These are phyloP conservation scores for Cercospora zeina DNA, from an alignment of 2,329 filamentous ascomycete species.

Conservation along the genomic window DNA sequence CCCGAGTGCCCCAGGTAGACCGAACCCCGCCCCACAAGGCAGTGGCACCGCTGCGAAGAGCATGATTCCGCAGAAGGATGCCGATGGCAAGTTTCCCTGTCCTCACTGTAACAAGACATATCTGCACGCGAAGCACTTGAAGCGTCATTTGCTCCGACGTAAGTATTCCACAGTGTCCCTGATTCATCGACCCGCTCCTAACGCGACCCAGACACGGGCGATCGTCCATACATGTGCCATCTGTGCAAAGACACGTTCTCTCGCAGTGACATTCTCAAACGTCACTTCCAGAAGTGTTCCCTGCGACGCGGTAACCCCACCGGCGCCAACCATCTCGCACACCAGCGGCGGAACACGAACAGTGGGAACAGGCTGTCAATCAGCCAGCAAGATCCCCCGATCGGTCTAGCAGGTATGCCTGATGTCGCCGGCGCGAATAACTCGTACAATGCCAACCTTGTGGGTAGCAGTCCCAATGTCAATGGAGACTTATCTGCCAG, in stretches of 20 bases:
- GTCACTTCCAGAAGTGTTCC: conserved; percentile 98
- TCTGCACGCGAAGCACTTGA: conserved; percentile 93
- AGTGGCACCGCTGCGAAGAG: conserved; percentile 64
- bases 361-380: conserved; percentile 44
- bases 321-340: conserved; percentile 88
- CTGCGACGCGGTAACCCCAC: conserved; percentile 94
- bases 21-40: conserved; percentile 71
- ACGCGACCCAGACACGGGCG: conserved; percentile 76
- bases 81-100: conserved; percentile 96
- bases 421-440: conserved; percentile 37
- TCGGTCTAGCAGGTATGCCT: conserved; percentile 41
- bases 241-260: conserved; percentile 98
- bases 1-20: conserved; percentile 83
- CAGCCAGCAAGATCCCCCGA: conserved; percentile 40
- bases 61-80: conserved; percentile 88
- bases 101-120: conserved; percentile 98
- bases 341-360: conserved; percentile 56
- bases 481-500: conserved; percentile 49
- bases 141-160: conserved; percentile 94
- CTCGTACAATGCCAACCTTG: conserved; percentile 36
- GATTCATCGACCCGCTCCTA: conserved; percentile 27
- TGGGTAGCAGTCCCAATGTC: conserved; percentile 41
- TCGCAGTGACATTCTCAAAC: conserved; percentile 95
- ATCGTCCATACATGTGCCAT: conserved; percentile 97
- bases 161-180: conserved; percentile 53